Evolutionary conservation across 1,139 yeast genomes (phyloP), one percentile per base, ranked within the genome.

Genomic region (Taphrina wiesneri): DNA sequence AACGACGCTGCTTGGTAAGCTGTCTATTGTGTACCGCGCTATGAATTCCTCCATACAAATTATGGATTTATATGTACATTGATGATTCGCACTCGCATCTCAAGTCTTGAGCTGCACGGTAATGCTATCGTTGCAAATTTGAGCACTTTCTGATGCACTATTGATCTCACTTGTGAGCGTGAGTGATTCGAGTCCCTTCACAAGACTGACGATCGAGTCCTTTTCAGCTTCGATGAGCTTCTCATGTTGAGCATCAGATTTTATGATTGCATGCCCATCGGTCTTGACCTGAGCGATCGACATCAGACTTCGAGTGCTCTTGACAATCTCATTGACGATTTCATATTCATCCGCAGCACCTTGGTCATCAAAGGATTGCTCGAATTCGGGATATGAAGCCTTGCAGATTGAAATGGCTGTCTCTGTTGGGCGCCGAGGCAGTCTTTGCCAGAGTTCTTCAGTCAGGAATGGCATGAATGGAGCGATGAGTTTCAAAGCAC

Each of bases 361-460:
- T 52, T 75, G 79, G 73, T 91, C 85, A 74, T 85, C 86, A 15
- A 39, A 39, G 19, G 5, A 19, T 13, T 21, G 59, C 36, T 21
- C 32, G 13, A 19, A n/a, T 36, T 60, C 64, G 68, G 99, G 99
- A 80, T 86, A 93, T 65, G 81, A 74, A 56, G 97, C 96, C 74
- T 85, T 84, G 67, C 86, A 85, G 75, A 93, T 90, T n/a, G 96
- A 84, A 61, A 79, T 80, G 26, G 89, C 81, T 19, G 77, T 77
- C 74, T 90, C 97, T 65, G 86, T 80, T 23, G 85, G 84, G 76
- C 97, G 86, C 75, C 90, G 87, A 72, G 99, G 98, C 74, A 93
- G 81, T 79, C 98, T 90, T 80, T 93, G 99, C 98, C 97, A 93
- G 88, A 93, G 85, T 81, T 93, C 99, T 79, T 93, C 99, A 62